phyloP scores from a whole-genome alignment of 1,284 basidiomycete genomes.

The Coniophora puteana region DNA sequence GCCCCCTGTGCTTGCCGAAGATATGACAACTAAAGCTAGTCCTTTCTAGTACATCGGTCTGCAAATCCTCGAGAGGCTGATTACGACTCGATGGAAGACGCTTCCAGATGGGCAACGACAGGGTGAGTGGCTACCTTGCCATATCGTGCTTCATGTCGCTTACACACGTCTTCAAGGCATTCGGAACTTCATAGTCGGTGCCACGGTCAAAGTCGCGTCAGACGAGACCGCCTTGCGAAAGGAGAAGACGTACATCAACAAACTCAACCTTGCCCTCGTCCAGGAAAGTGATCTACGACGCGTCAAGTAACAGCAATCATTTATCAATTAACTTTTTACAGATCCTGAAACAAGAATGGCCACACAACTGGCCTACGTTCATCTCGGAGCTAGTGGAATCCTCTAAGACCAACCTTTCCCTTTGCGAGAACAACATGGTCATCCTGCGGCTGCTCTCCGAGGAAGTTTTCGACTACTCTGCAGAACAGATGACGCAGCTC shows the following conservation, averaged over 20 bases:
- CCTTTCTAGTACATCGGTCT: slow-evolving; percentile 80
- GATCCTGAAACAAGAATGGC: slow-evolving; percentile 99
- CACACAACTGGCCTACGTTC: slow-evolving; percentile 98
- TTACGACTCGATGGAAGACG: slow-evolving; percentile 94
- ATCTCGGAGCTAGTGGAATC: slow-evolving; percentile 98
- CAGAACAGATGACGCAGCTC: slow-evolving; percentile 97
- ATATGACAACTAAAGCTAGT: slow-evolving; percentile 17
- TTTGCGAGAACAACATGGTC: slow-evolving; percentile 99
- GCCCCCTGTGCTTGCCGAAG: background rate
- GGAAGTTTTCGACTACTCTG: slow-evolving; percentile 99
- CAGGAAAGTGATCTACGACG: slow-evolving; percentile 53
- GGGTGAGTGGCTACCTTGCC: slow-evolving; percentile 57
- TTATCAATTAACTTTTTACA: slow-evolving; percentile 31
- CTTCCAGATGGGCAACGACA: slow-evolving; percentile 91
- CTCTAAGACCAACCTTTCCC: slow-evolving; percentile 92
- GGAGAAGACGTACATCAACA: slow-evolving; percentile 96
- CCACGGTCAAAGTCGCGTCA: slow-evolving; percentile 90
- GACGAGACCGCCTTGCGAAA: slow-evolving; percentile 85
- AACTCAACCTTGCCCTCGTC: slow-evolving; percentile 95
- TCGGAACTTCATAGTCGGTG: slow-evolving; percentile 94
- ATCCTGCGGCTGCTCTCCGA: slow-evolving; percentile 97
- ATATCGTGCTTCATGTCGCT: background rate
- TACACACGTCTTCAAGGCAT: slow-evolving; percentile 64
- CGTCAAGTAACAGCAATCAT: background rate
- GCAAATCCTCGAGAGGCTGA: slow-evolving; percentile 93